Percentiles rank a stretch among this genome's conserved stretches.
Conservation (phyloP, 2,329 filamentous ascomycete genomes). For the Pseudogymnoascus sp. region DNA sequence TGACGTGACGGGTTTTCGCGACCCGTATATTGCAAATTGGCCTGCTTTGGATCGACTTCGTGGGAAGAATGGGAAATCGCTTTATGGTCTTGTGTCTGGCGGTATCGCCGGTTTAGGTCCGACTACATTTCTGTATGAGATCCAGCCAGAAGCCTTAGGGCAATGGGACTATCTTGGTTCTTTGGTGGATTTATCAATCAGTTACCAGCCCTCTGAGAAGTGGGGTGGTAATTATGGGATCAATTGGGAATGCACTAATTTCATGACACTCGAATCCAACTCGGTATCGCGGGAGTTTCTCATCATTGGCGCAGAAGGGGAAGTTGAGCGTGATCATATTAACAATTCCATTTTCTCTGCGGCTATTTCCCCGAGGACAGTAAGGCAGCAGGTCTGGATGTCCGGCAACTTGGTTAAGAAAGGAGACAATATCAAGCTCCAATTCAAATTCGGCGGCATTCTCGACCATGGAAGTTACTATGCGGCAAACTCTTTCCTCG, state of each 20-base stretch:
- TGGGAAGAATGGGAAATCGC: conserved; percentile 13
- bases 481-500: conserved; percentile 14
- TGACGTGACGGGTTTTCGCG: conserved; percentile 28
- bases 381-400: conserved; percentile 12
- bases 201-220: not conserved
- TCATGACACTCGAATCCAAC: not conserved
- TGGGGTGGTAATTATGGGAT: conserved; percentile 9
- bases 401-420: conserved; percentile 2
- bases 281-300: not conserved
- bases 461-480: conserved; percentile 17
- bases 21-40: conserved; percentile 28
- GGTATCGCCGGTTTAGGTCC: conserved; percentile 1
- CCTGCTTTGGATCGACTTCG: conserved; percentile 21
- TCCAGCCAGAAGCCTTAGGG: not conserved
- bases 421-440: conserved; percentile 5
- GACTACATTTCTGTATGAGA: conserved; percentile 8
- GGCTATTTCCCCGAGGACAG: not conserved
- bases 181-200: not conserved
- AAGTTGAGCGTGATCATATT: not conserved
- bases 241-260: conserved; percentile 10
- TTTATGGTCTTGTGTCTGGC: conserved; percentile 11
- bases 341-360: not conserved
- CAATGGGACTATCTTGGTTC: conserved; percentile 6
- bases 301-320: conserved; percentile 6
- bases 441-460: conserved; percentile 12